Base-by-base conservation (phyloP, 179 eudicot genomes). In the Heliamphora pulchella region DNA sequence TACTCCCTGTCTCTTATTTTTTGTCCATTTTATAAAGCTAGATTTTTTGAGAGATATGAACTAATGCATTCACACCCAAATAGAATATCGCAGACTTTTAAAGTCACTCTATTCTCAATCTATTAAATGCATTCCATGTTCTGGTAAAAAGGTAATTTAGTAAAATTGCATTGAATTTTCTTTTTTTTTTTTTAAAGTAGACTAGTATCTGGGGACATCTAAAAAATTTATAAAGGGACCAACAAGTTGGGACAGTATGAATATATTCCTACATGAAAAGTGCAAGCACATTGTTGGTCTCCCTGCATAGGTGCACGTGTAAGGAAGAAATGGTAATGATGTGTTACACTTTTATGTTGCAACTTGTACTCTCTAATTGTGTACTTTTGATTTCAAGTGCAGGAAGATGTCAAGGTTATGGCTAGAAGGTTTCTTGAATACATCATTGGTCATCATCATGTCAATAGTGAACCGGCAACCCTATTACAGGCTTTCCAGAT, bases 401-500 rank as follows among this genome's bases (percentile, higher is more conserved):
- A 96, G 99, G 94, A 90, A 79, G 90, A 86, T 75, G 91, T 85
- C 82, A 91, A 83, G 85, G 62, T 53, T 54, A 74, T 84, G 85
- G 90, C 83, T 63, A 87, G 74, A 86, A 86, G 63, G 59, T 90
- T 94, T 87, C 92, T 96, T 76, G 89, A 87, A 78, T 91, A 89
- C 85, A 84, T 96, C 39, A 68, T 92, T 75, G 84, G 88, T 76
- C 87, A 92, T 81, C 91, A 89, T 82, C 92, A 84, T 58, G 91
- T 96, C 79, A 83, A 43, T 58, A 88, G 85, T 69, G 93, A 89
- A 78, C 89, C 96, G 13, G 87, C 84, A 70, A 80, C 89, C 71
- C 83, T 86, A 68, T 81, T 92, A 65, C 92, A 96, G 83, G 97
- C 99, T 81, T 92, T 96, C 82, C 90, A 89, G 81, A 89, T 96